phyloP scores from a whole-genome alignment of 345 rosid species.

The Eucalyptus brandiana region DNA sequence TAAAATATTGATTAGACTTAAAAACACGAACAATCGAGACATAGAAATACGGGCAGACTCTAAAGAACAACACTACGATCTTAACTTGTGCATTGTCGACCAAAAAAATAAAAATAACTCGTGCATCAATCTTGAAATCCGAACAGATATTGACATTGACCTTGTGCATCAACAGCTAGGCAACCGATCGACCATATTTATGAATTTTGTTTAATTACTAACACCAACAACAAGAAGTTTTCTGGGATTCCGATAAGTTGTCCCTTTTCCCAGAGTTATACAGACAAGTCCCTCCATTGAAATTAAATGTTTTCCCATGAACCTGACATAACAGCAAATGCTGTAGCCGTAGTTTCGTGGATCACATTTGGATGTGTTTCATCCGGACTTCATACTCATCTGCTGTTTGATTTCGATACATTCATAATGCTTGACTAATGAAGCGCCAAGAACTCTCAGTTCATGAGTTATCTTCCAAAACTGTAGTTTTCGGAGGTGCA shows the following conservation, averaged over 20 bases:
- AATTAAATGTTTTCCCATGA: background rate
- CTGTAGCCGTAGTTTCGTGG: background rate
- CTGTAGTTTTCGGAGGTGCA: background rate
- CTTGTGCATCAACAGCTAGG: background rate
- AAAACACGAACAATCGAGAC: background rate
- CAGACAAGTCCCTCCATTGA: background rate
- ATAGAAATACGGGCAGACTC: background rate
- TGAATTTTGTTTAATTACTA: background rate
- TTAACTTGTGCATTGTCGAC: background rate
- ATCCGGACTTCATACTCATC: background rate
- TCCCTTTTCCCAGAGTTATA: background rate
- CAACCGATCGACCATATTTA: background rate
- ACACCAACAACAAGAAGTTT: background rate
- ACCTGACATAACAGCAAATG: background rate
- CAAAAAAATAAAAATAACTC: too few relatives aligned
- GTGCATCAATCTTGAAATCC: too few relatives aligned
- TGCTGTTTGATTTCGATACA: background rate
- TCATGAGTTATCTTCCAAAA: background rate
- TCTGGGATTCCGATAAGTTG: background rate
- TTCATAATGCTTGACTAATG: background rate
- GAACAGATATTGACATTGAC: background rate
- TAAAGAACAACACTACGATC: background rate
- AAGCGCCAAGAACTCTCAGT: background rate
- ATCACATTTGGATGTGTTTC: background rate
- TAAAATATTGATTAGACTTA: too few relatives aligned